Percentiles rank a stretch among this genome's conserved stretches.
phyloP scores from a whole-genome alignment of 441 rosid species.

The Lepidium campestre region DNA sequence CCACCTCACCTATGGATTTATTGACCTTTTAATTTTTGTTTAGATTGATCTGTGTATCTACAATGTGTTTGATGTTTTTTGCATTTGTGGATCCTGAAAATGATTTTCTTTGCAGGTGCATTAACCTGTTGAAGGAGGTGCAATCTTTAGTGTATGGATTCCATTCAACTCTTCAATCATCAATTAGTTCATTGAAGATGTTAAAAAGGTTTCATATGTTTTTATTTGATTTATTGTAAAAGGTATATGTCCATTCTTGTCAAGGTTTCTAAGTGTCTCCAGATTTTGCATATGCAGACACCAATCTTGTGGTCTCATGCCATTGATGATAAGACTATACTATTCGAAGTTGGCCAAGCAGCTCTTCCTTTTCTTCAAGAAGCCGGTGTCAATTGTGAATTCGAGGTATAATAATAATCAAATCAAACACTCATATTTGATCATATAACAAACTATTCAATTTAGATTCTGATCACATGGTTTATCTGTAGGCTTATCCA shows the following conservation, averaged over 20 bases:
- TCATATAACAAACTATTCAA: background rate
- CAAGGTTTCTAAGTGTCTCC: background rate
- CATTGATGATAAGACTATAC: constrained; percentile 58
- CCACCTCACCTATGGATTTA: background rate
- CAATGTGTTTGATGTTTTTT: background rate
- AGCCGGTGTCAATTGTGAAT: constrained; percentile 65
- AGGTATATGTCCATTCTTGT: background rate
- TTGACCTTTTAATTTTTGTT: background rate
- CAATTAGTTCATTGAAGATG: constrained; percentile 43
- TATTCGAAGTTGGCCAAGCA: constrained; percentile 81
- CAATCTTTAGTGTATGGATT: constrained; percentile 81
- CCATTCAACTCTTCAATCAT: constrained; percentile 62
- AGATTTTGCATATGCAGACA: constrained; percentile 39
- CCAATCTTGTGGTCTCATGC: constrained; percentile 79
- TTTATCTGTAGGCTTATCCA: no score
- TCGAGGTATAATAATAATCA: constrained; percentile 46
- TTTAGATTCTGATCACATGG: background rate
- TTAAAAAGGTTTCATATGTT: constrained; percentile 50
- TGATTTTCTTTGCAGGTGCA: constrained; percentile 47
- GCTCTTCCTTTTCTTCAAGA: constrained; percentile 69
- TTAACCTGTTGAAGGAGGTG: constrained; percentile 87
- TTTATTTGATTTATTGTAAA: background rate
- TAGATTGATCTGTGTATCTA: no score
- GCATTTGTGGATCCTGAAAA: background rate
- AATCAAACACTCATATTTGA: background rate